Evolutionary conservation across 2,329 filamentous ascomycete genomes (phyloP).

Genomic region (Cladosporium sp.): DNA sequence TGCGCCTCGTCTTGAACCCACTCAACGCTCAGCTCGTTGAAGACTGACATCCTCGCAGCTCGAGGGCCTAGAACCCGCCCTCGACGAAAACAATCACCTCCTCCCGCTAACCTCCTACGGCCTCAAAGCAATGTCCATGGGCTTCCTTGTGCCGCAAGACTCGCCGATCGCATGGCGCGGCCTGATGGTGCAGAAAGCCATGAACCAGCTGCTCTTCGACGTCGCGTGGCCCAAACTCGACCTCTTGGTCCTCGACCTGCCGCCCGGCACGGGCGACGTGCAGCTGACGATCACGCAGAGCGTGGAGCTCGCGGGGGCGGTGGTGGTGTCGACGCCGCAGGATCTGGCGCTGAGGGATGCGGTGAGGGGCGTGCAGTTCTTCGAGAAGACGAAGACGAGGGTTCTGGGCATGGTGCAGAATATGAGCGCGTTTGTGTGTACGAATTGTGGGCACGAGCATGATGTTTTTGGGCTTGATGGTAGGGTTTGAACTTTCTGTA

Average conservation of each 20-base stretch:
- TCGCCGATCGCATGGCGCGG: constrained; percentile 92
- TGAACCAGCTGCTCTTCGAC: constrained; percentile 91
- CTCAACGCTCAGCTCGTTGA: neutral
- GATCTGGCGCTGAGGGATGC: constrained; percentile 89
- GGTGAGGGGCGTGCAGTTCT: constrained; percentile 86
- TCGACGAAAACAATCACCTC: constrained; percentile 58
- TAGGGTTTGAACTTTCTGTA: constrained; percentile 7
- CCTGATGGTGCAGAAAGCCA: constrained; percentile 94
- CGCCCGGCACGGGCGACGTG: constrained; percentile 90
- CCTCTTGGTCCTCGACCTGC: constrained; percentile 81
- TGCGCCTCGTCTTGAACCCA: constrained; percentile 40
- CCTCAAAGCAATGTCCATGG: constrained; percentile 98
- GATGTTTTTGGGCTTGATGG: constrained; percentile 34
- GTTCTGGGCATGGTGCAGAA: constrained; percentile 86
- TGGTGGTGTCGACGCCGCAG: constrained; percentile 91
- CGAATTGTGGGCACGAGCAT: constrained; percentile 42
- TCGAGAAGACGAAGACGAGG: constrained; percentile 74
- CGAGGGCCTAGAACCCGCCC: constrained; percentile 28
- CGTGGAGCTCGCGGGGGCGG: constrained; percentile 75
- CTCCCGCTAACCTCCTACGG: constrained; percentile 90
- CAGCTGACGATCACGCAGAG: constrained; percentile 97
- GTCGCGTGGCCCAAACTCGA: constrained; percentile 91
- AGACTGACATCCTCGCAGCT: constrained; percentile 15
- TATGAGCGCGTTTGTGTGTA: constrained; percentile 80
- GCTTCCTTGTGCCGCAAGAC: constrained; percentile 74